phyloP scores from a whole-genome alignment of 2,329 filamentous ascomycete genomes.

The Aspergillus sp. region DNA sequence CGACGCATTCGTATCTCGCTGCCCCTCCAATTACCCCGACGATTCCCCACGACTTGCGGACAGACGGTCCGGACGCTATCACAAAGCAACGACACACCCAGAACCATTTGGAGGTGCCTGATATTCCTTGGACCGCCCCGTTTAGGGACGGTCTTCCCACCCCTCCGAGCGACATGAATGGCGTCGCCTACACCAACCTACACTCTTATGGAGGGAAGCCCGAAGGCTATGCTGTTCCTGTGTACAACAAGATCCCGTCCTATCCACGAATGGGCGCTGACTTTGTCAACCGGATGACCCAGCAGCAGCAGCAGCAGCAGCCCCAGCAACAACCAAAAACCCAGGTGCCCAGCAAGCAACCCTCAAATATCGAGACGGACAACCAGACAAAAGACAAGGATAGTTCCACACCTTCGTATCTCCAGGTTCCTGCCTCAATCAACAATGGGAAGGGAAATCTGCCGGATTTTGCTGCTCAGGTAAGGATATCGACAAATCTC shows the following conservation, averaged over 20 bases:
- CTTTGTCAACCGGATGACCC: conserved; percentile 22
- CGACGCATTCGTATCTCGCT: conserved; percentile 27
- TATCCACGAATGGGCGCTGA: conserved; percentile 24
- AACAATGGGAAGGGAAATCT: conserved; percentile 73
- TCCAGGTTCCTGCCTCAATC: conserved; percentile 74
- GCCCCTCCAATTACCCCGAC: conserved; percentile 28
- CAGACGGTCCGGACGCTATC: conserved; percentile 14
- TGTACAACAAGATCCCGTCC: conserved; percentile 20
- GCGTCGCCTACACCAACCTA: conserved; percentile 38
- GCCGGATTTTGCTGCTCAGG: conserved; percentile 80
- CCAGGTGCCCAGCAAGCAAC: conserved; percentile 25
- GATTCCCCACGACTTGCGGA: conserved; percentile 21
- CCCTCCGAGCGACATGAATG: conserved; percentile 43
- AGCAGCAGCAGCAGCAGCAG: conserved; percentile 23
- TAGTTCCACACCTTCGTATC: conserved; percentile 48
- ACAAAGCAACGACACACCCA: conserved; percentile 15
- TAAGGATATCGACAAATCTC: conserved; percentile 34
- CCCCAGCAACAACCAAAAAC: conserved; percentile 25
- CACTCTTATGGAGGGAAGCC: conserved; percentile 33
- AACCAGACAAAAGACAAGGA: conserved; percentile 28
- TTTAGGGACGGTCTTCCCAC: conserved; percentile 43
- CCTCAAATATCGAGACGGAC: conserved; percentile 19
- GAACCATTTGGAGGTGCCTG: conserved; percentile 17
- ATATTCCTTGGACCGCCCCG: conserved; percentile 34
- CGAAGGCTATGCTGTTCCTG: conserved; percentile 25